Base-by-base conservation (phyloP, 2,329 filamentous ascomycete genomes). In the Colletotrichum eremochloae region DNA sequence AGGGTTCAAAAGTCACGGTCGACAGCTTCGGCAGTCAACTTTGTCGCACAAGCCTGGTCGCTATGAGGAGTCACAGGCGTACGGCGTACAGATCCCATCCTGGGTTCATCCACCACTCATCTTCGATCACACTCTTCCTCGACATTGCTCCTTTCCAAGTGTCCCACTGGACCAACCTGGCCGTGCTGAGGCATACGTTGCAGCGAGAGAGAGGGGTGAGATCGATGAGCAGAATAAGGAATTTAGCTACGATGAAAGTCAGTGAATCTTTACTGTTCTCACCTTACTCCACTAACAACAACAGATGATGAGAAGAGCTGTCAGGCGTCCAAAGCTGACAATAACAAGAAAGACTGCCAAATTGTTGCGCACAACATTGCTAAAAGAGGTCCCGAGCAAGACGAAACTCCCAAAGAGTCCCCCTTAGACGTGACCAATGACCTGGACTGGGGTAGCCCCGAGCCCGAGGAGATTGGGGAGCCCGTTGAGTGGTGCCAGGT, bases 41-140 rank as follows among this genome's bases (percentile, higher is more conserved):
- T n/a, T 70, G 8, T 52, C 24, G 5, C 66, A 64, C 11, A 72
- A 68, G 12, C 76, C 76, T 11, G 74, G 75, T 9, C 75, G 75
- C 1, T 81, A 81, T 55, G 66, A 68, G 15, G 77, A 80, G 46
- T n/a, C 46, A 15, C 55, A 66, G 24, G 67, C 40, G n/a, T 36
- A 18, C 4, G 66, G 66, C 3, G 55, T 72, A 12, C 50, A 72
- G 38, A 60, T 29, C 11, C 67, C 70, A 31, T 56, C 61, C 15
- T 42, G 36, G 46, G 48, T 71, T 67, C 67, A 70, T 48, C 75
- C 75, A 1, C 74, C 75, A 42, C 69, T 77, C 14, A 44, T 75
- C 29, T 81, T 77, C 66, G 76, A 79, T 63, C 71, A 74, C 24
- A 75, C 79, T 38, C 61, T 80, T 40, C 60, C 77, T 29, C 40